Evolutionary conservation across 2,329 filamentous ascomycete species (phyloP).

Genomic region (Helotiales sp.): DNA sequence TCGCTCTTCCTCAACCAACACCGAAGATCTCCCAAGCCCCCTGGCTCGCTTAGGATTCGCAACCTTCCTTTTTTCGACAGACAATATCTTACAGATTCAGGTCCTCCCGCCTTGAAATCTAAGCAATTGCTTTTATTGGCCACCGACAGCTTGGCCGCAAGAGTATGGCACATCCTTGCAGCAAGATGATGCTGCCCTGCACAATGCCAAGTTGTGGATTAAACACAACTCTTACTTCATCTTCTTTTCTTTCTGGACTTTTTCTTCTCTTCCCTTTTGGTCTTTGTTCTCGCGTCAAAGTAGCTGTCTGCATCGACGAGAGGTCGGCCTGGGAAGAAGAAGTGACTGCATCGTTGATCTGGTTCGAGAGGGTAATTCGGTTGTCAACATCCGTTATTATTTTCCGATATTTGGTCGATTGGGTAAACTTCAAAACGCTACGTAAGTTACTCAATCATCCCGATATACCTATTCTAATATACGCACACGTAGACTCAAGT

Average conservation of each 20-base stretch:
- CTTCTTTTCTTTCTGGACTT: not conserved
- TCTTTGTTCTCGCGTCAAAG: not conserved
- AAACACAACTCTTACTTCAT: not conserved
- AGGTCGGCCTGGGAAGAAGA: not conserved
- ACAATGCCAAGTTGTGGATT: not conserved
- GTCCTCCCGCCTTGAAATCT: slow-evolving; percentile 1
- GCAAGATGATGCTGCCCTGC: not conserved
- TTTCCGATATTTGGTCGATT: not conserved
- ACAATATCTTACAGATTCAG: not conserved
- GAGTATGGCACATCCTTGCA: not conserved
- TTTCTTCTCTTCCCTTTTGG: not conserved
- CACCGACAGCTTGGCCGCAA: not conserved
- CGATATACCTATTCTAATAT: not conserved
- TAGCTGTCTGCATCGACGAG: not conserved
- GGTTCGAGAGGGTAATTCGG: not conserved
- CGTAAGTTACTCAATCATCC: not conserved
- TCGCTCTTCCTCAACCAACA: not conserved
- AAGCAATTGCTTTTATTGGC: not conserved
- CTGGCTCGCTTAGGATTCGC: not conserved
- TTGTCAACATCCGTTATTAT: not conserved
- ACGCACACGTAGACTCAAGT: not conserved
- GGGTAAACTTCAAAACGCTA: not conserved
- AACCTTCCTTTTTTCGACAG: not conserved
- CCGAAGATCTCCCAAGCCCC: not conserved
- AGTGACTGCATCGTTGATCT: not conserved